Evolutionary conservation across 1,284 basidiomycete genomes (phyloP).

Genomic region (Polyporus tsugae): DNA sequence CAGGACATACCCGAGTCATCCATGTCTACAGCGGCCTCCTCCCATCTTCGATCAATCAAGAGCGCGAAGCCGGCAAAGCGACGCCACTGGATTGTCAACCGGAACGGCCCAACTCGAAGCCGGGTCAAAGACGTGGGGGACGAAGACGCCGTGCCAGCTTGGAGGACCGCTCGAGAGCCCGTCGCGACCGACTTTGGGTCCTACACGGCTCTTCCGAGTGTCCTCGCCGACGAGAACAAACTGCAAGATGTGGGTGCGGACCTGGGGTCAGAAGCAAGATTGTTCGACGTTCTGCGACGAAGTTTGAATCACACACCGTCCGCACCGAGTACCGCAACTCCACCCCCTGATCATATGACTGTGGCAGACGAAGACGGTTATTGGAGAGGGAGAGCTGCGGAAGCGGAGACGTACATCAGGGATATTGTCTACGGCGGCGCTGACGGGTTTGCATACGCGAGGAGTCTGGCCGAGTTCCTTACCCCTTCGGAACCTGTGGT

Average conservation of each 20-base stretch:
- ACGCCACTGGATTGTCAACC: slow-evolving; percentile 52
- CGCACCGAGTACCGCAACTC: not conserved
- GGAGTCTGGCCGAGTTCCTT: slow-evolving; percentile 78
- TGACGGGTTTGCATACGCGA: slow-evolving; percentile 75
- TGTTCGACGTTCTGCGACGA: slow-evolving; percentile 43
- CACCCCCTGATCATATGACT: slow-evolving; percentile 3
- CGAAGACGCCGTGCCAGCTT: slow-evolving; percentile 47
- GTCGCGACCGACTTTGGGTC: slow-evolving; percentile 68
- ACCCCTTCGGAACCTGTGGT: slow-evolving; percentile 36
- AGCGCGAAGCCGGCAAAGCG: slow-evolving; percentile 35
- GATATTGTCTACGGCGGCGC: slow-evolving; percentile 80
- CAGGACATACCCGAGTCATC: slow-evolving; percentile 26
- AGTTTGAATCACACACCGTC: slow-evolving; percentile 32
- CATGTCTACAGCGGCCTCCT: slow-evolving; percentile 17
- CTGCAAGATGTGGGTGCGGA: slow-evolving; percentile 43
- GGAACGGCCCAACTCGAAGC: slow-evolving; percentile 49
- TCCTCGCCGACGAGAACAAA: slow-evolving; percentile 57
- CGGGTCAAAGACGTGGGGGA: slow-evolving; percentile 64
- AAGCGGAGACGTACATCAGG: slow-evolving; percentile 67
- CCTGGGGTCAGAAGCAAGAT: slow-evolving; percentile 45
- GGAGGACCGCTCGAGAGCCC: slow-evolving; percentile 59
- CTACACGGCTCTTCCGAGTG: slow-evolving; percentile 58
- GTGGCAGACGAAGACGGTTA: slow-evolving; percentile 42
- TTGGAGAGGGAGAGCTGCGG: slow-evolving; percentile 57
- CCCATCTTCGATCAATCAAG: slow-evolving; percentile 20